Evolutionary conservation across 371 early-diverging fungal species (phyloP), one percentile per base, ranked within the genome.

Genomic region (Basidiobolus meristosporus): DNA sequence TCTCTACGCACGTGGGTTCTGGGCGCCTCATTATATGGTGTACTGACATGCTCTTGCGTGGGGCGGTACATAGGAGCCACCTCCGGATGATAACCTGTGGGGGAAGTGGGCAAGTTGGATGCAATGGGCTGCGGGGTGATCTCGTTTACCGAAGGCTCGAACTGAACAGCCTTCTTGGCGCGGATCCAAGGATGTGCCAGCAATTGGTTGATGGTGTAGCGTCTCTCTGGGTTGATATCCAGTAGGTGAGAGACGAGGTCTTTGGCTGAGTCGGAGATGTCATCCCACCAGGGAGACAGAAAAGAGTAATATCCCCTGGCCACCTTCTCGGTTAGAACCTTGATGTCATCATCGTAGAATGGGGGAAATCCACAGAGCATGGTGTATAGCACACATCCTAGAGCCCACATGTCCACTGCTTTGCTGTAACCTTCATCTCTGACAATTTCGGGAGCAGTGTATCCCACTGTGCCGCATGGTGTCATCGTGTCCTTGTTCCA

Each of bases 371-470:
- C 92, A 43, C 84, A 82, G 10, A 90, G 61, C 51, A 89, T 53
- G 1, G 86, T 83, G 44, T 89, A 91, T 3, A 89, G 65, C 32
- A 91, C 84, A 53, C 88, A 89, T 26, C 92, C 92, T 32, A 89
- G 65, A 11, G 89, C 83, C 92, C 92, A 91, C 74, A 87, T 77
- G 53, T 91, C 91, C 7, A 89, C 90, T n/a, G 76, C 68, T 53
- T 77, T 81, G 36, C 76, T 75, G 51, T 86, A 83, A 4, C 73
- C 59, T 47, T 82, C 72, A 50, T 82, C 81, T 31, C 68, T 68
- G 31, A 90, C 72, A 30, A 88, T 83, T 52, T 90, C 90, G 14
- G 90, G 90, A 3, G 90, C 90, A 4, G 93, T 84, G 44, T 86
- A 87, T 14, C 86, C 87, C 1, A 83, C 77, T 5, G 90, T 90